Base-by-base conservation (phyloP, 805 yeast genomes). In the Candida arabinofermentans region DNA sequence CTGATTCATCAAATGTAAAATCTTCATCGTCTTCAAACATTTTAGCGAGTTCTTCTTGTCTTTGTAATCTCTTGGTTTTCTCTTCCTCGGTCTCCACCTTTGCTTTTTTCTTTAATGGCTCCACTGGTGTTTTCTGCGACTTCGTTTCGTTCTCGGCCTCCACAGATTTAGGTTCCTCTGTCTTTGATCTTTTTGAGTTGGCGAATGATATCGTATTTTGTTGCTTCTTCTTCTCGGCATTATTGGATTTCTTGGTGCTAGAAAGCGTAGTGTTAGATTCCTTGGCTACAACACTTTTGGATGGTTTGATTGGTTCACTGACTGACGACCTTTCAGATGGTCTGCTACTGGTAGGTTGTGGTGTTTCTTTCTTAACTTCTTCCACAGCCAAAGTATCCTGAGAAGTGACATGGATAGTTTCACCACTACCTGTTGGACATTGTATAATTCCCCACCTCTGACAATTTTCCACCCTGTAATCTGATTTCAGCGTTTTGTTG, bases 1-100 rank as follows among this genome's bases (percentile, higher is more conserved):
- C 36, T 10, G 36, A 36, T 13, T 41, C 47, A 31, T 43, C 39
- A 18, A 40, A 36, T 8, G 17, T 23, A 31, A 30, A 26, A 14
- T 49, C 50, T 5, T 41, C 51, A 18, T 57, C 61, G 36, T 54
- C 58, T n/a, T 36, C 58, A 45, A 49, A 55, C 53, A 50, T 43
- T 36, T 43, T 46, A 3, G 50, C 47, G 36, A 60, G 44, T 18
- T 44, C 54, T 24, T 42, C 49, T 24, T 50, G 47, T 21, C 42
- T 32, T 37, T 41, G 35, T 30, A 40, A 44, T 36, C 36, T 41
- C 23, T 33, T 17, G 9, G 38, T 42, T 16, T 27, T 30, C 16
- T 32, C 37, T 37, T 39, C 42, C 16, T 37, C 23, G 2, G 51
- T 34, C 30, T 45, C 44, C 13, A 45, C 37, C 37, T 51, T 56